Base-by-base conservation (phyloP, 129 eudicot species). In the Tagetes erecta region DNA sequence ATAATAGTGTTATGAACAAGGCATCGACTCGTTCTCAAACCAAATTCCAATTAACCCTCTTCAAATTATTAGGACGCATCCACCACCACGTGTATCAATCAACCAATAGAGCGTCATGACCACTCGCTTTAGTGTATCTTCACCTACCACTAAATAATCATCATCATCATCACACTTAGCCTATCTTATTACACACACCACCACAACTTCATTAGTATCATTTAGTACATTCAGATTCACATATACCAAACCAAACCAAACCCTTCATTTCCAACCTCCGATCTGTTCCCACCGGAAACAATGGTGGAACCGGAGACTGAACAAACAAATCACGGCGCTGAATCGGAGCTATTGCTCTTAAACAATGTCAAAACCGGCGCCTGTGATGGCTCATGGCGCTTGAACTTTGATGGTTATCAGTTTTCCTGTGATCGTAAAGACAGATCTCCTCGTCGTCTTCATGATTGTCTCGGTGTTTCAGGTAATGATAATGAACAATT, bases 391-490 rank as follows among this genome's bases (percentile, higher is more conserved):
- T 87, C 96, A 20, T 90, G 96, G 96, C 84, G 96, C 75, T 57
- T 90, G 75, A 90, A 90, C 86, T 85, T 90, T 70, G 87, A 90
- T 39, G 93, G 84, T 2, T 73, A 78, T 39, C 90, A 83, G 74
- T 60, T 90, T 0, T 81, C 93, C 6, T 30, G 85, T 52, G 86
- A 87, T 56, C 84, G 77, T 30, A 90, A 65, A 33, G 96, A 85
- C 84, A 90, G 85, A 42, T 83, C 91, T 44, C 88, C 90, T 55
- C 83, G 92, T 20, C 82, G 88, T 34, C 75, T 90, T 64, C 93
- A 90, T 64, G 86, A 85, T 70, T 90, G 96, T 55, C 87, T 90
- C 2, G 96, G 96, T 41, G 96, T 87, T 67, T 85, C 77, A 85
- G 88, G 93, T 90, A 71, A 41, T 37, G 59, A 60, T 50, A 49